These are phyloP conservation scores for Craterostigma plantagineum DNA, from an alignment of 257 asterid genomes.

Conservation along the genomic window DNA sequence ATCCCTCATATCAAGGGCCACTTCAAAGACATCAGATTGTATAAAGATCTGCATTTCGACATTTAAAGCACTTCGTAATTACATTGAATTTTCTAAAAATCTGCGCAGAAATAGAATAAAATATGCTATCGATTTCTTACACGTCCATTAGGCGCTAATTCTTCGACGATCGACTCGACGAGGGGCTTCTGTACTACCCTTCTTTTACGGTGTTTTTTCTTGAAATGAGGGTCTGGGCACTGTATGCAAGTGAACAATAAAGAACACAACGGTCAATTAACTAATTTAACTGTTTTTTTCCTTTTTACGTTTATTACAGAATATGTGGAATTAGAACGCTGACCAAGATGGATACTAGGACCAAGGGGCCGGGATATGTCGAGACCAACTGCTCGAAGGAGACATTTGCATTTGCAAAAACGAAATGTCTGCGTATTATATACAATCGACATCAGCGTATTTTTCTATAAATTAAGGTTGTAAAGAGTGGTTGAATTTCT, in stretches of 20 bases:
- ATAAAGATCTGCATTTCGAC: conserved; percentile 52
- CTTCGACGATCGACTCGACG: conserved; percentile 46
- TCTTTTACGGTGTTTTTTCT: conserved; percentile 75
- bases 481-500: conserved; percentile 9
- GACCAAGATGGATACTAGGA: conserved; percentile 76
- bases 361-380: conserved; percentile 77
- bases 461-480: conserved; percentile 6
- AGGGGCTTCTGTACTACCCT: conserved; percentile 89
- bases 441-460: neutral
- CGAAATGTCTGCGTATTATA: conserved; percentile 56
- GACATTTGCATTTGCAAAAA: conserved; percentile 60
- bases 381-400: conserved; percentile 62
- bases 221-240: conserved; percentile 98
- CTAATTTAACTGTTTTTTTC: too few relatives aligned
- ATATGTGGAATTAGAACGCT: conserved; percentile 13
- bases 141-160: conserved; percentile 60
- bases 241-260: conserved; percentile 17
- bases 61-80: neutral
- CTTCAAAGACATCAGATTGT: conserved; percentile 75
- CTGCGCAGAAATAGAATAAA: too few relatives aligned
- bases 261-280: neutral
- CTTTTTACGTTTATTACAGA: too few relatives aligned
- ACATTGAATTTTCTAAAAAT: neutral
- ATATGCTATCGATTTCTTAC: too few relatives aligned
- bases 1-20: conserved; percentile 73